Conservation (phyloP, 2,329 filamentous ascomycete species). For the Colletotrichum melonis region DNA sequence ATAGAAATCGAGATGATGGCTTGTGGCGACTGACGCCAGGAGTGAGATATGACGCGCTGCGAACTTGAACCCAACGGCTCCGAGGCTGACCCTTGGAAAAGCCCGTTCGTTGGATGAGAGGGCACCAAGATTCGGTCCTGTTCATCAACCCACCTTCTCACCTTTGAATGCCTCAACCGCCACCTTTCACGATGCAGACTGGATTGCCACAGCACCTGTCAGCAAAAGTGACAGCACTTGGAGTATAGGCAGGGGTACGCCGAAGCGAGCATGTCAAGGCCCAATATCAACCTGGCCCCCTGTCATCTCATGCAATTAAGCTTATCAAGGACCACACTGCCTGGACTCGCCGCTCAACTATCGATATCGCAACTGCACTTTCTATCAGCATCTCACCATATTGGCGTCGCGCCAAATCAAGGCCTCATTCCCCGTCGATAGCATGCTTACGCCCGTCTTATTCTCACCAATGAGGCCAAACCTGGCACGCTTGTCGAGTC, state of each 20-base stretch:
- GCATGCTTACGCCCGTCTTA: not conserved
- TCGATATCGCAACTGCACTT: not conserved
- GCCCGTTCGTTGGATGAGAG: not conserved
- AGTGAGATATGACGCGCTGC: slow-evolving; percentile 13
- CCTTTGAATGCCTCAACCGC: not conserved
- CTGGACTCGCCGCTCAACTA: not conserved
- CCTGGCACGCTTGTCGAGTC: not conserved
- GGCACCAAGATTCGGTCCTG: not conserved
- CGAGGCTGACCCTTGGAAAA: not conserved
- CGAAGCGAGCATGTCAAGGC: not conserved
- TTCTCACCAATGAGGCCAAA: not conserved
- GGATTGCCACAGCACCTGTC: not conserved
- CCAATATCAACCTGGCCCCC: slow-evolving; percentile 4
- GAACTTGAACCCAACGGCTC: not conserved
- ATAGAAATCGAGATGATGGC: slow-evolving; percentile 7
- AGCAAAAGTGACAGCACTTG: not conserved
- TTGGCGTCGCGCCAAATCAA: not conserved
- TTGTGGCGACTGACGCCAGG: not conserved
- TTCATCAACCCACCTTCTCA: not conserved
- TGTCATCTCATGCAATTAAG: slow-evolving; percentile 7
- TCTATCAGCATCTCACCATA: not conserved
- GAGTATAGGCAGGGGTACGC: not conserved
- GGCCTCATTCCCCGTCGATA: not conserved
- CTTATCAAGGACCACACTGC: slow-evolving; percentile 19
- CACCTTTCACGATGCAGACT: not conserved